Conservation (phyloP, 495 filamentous ascomycete species). For the Apodospora peruviana region DNA sequence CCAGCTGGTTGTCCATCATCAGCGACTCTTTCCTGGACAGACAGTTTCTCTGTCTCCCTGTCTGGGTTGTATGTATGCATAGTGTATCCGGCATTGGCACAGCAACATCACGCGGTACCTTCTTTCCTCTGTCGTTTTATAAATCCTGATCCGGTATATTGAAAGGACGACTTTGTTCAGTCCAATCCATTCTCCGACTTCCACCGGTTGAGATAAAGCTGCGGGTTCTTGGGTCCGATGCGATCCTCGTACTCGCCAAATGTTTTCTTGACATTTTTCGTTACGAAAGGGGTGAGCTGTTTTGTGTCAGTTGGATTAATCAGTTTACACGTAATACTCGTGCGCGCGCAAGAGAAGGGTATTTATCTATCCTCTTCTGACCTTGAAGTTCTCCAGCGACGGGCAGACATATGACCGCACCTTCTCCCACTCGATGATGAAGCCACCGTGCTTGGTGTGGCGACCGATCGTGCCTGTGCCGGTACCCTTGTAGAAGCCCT, state of each 20-base stretch:
- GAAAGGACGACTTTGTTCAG: constrained; percentile 40
- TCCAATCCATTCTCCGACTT: constrained; percentile 63
- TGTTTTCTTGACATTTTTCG: constrained; percentile 48
- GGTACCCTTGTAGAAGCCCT: constrained; percentile 96
- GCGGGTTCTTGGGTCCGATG: constrained; percentile 50
- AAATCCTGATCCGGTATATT: too few species aligned
- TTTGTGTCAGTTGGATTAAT: too few species aligned
- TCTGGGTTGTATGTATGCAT: too few species aligned
- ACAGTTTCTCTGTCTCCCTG: too few species aligned
- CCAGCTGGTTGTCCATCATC: too few species aligned
- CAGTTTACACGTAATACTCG: too few species aligned
- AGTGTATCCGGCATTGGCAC: too few species aligned
- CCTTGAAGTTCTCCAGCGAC: constrained; percentile 63
- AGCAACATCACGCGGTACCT: too few species aligned
- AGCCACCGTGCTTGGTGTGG: constrained; percentile 82
- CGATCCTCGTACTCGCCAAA: constrained; percentile 45
- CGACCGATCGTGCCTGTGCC: constrained; percentile 78
- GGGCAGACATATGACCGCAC: constrained; percentile 88
- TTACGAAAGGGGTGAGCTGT: constrained; percentile 86
- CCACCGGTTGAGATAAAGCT: constrained; percentile 59
- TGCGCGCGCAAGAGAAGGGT: too few species aligned
- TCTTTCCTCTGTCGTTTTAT: too few species aligned
- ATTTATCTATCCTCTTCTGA: constrained; percentile 35
- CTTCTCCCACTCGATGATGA: constrained; percentile 74
- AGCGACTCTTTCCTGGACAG: too few species aligned